Evolutionary conservation across 208 protist genomes (phyloP), one percentile per base, ranked within the genome.

Genomic region (Wallacemonas sp.): DNA sequence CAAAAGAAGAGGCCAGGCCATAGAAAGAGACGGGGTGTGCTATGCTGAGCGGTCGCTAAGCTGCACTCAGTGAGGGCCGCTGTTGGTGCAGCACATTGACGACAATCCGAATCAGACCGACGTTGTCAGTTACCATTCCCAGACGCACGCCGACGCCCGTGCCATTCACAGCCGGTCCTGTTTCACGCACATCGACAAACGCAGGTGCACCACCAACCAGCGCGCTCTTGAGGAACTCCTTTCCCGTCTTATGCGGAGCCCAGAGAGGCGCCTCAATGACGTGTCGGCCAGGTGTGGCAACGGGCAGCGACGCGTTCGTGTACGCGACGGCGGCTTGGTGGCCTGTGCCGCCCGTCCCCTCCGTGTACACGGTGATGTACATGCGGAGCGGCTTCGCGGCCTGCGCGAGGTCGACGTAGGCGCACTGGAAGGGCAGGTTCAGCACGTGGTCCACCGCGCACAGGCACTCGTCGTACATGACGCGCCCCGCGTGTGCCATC

Each of bases 291-390:
- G 87, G 84, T 8, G 57, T 65, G 14, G 60, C 70, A 27, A 79
- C 70, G 17, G 84, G 80, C 3, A 93, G 62, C 16, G 76, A 61
- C 19, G 90, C 36, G 44, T 71, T 75, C n/a, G 70, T 62, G 74
- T 93, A 93, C 3, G 80, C 87, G 11, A 85, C 79, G 6, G 81
- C 69, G 1, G 78, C 68, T 75, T 90, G 84, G n/a, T 77, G 69
- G 8, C 72, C 79, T 17, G 39, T 68, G n/a, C 43, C 72, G 6
- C 73, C 74, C 9, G 52, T 33, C 29, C 84, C 77, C 41, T 86
- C 78, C 38, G 80, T 87, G 55, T 76, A 91, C 12, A 80, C 79
- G 24, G 81, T 85, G 16, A 86, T 63, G 23, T 78, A 43, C 16
- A 90, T 70, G n/a, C 80, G 74, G 65, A 91, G 73, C 36, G 80